Evolutionary conservation across 805 yeast species (phyloP).

Genomic region (Wickerhamiella sorbophila): DNA sequence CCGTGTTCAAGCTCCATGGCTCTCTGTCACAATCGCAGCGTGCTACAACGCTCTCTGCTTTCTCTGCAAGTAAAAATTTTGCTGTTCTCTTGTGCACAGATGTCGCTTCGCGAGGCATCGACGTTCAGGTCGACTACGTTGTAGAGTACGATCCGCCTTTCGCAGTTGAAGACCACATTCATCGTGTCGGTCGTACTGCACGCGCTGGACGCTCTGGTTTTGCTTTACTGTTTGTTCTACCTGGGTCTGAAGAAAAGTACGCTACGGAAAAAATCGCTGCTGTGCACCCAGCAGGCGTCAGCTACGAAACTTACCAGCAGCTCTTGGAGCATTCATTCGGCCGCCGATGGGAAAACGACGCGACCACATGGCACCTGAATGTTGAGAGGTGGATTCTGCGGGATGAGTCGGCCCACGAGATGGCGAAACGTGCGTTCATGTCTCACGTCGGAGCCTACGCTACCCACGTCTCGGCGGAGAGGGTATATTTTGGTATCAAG

Average conservation of each 20-base stretch:
- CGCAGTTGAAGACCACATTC: conserved; percentile 85
- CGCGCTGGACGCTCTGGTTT: conserved; percentile 85
- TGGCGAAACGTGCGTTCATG: conserved; percentile 69
- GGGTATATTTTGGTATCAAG: conserved; percentile 67
- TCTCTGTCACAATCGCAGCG: conserved; percentile 75
- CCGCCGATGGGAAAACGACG: conserved; percentile 73
- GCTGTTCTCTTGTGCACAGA: conserved; percentile 83
- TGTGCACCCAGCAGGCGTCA: conserved; percentile 43
- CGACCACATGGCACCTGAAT: conserved; percentile 90
- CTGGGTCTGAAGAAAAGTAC: conserved; percentile 82
- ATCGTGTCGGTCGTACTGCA: conserved; percentile 95
- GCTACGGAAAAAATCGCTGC: conserved; percentile 40
- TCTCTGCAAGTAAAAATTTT: conserved; percentile 23
- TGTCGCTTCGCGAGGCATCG: conserved; percentile 95
- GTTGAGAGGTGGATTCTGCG: conserved; percentile 80
- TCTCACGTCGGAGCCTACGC: conserved; percentile 93
- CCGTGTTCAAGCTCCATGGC: conserved; percentile 72
- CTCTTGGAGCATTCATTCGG: conserved; percentile 25
- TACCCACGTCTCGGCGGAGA: conserved; percentile 75
- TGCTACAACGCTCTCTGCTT: conserved; percentile 57
- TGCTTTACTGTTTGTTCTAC: conserved; percentile 65
- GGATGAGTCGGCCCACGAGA: conserved; percentile 40
- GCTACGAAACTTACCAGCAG: conserved; percentile 32
- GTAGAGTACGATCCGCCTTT: conserved; percentile 94
- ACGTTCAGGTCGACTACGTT: conserved; percentile 73